Percentiles rank a stretch among this genome's conserved stretches.
Conservation (phyloP, 768 basidiomycete species). For the Fomitopsis serialis region DNA sequence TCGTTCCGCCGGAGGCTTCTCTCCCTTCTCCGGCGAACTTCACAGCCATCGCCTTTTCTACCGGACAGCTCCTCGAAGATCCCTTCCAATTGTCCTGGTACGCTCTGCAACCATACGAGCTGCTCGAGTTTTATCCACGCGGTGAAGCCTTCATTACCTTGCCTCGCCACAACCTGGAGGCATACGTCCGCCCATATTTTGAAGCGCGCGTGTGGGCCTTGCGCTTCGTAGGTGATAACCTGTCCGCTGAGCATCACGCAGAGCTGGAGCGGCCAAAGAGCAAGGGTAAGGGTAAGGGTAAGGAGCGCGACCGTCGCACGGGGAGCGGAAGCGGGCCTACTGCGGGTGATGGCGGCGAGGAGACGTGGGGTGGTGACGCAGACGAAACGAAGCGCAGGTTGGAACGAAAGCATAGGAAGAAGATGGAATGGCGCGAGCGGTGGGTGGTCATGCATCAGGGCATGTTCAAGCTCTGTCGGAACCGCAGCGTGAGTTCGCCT, state of each 20-base stretch:
- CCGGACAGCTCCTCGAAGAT: constrained; percentile 67
- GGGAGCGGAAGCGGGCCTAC: background rate
- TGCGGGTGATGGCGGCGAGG: background rate
- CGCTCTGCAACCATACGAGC: constrained; percentile 52
- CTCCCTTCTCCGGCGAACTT: constrained; percentile 23
- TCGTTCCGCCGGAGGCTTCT: constrained; percentile 4
- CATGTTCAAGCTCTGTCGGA: constrained; percentile 46
- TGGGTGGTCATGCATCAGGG: constrained; percentile 62
- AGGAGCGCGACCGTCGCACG: background rate
- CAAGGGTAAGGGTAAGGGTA: constrained; percentile 4
- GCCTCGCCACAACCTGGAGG: constrained; percentile 31
- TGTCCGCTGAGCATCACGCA: background rate
- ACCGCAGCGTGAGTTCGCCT: constrained; percentile 39
- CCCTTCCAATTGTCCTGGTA: constrained; percentile 55
- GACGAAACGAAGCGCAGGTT: constrained; percentile 5
- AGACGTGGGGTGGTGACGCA: background rate
- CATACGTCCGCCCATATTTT: constrained; percentile 56
- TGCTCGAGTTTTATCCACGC: constrained; percentile 61
- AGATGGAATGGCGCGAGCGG: constrained; percentile 56
- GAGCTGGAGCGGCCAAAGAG: background rate
- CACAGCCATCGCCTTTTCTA: constrained; percentile 59
- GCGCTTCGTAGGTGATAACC: constrained; percentile 31
- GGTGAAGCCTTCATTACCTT: constrained; percentile 32
- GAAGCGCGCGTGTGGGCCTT: constrained; percentile 48
- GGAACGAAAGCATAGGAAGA: constrained; percentile 19